A percentile compares a stretch with the other conserved stretches of the same genome.
phyloP scores from a whole-genome alignment of 1,284 basidiomycete genomes.

The Hypsizygus ulmarius region DNA sequence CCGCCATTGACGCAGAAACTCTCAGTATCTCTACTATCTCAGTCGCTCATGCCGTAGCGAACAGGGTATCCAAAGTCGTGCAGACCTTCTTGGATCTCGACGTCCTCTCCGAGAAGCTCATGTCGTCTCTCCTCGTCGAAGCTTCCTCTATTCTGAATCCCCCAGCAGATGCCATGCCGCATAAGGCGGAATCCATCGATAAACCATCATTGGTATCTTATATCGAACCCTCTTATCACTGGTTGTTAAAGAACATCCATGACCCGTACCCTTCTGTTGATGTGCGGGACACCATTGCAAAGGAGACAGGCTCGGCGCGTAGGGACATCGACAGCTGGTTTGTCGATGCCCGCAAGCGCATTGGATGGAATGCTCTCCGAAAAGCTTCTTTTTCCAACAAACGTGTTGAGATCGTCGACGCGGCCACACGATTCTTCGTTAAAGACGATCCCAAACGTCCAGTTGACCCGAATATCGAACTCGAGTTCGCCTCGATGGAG shows the following conservation, averaged over 20 bases:
- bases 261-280: slow-evolving; percentile 47
- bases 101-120: no score
- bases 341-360: slow-evolving; percentile 42
- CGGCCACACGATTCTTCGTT: slow-evolving; percentile 39
- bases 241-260: slow-evolving; percentile 46
- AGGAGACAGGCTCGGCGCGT: slow-evolving; percentile 18
- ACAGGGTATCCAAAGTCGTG: no score
- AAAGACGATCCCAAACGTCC: slow-evolving; percentile 25
- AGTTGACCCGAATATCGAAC: slow-evolving; percentile 25
- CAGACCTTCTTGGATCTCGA: no score
- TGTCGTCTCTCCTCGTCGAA: no score
- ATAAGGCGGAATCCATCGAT: no score
- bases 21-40: no score
- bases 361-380: slow-evolving; percentile 49
- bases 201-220: not conserved
- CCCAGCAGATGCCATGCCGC: no score
- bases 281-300: slow-evolving; percentile 29
- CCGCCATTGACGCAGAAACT: no score
- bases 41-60: no score
- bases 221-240: slow-evolving; percentile 32
- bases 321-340: slow-evolving; percentile 51
- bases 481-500: slow-evolving; percentile 35
- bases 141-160: no score
- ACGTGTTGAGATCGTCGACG: slow-evolving; percentile 36
- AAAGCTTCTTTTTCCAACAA: slow-evolving; percentile 37